Evolutionary conservation across 1,284 basidiomycete species (phyloP), one percentile per base, ranked within the genome.

Genomic region (Cutaneotrichosporon mucoides): DNA sequence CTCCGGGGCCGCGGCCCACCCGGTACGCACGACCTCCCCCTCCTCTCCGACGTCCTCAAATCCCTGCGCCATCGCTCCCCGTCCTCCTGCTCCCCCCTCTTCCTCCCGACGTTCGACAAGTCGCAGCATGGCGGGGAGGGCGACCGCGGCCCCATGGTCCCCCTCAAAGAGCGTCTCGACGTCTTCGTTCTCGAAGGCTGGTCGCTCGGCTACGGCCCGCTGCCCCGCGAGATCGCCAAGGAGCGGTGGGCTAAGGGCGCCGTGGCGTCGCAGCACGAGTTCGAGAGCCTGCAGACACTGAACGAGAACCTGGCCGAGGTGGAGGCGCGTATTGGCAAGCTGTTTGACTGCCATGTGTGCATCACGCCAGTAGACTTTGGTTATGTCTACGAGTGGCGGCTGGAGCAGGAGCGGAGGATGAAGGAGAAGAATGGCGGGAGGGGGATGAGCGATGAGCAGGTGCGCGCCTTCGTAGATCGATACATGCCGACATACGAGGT

Each of bases 321-420:
- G 37, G 58, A 66, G 3, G n/a, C 4, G n/a, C 16, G 43, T 2
- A 55, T 40, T 8, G 51, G 35, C 6, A n/a, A 7, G 3, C 12
- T 10, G 3, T 73, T 76, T 57, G 55, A 64, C 33, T 62, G 64
- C 0, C 65, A 73, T 37, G 60, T 76, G n/a, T 61, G 65, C 16
- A 63, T 76, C 46, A 60, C 67, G 38, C 73, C 73, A 10, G 36
- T 41, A 8, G 46, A 47, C 40, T 56, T 50, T 9, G 57, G 53
- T 4, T 65, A 71, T 51, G 71, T 79, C 36, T 75, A 77, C 62
- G 48, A 46, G 2, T 94, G 92, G 92, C 82, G 92, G n/a, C 75
- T 88, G 37, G 82, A 95, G 73, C 92, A 94, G 76, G 93, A 96
- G 69, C 88, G 88, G 60, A 71, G 83, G 56, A 94, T 95, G 90